Base-by-base conservation (phyloP, 306 rosid species). In the Prunus dulcis region DNA sequence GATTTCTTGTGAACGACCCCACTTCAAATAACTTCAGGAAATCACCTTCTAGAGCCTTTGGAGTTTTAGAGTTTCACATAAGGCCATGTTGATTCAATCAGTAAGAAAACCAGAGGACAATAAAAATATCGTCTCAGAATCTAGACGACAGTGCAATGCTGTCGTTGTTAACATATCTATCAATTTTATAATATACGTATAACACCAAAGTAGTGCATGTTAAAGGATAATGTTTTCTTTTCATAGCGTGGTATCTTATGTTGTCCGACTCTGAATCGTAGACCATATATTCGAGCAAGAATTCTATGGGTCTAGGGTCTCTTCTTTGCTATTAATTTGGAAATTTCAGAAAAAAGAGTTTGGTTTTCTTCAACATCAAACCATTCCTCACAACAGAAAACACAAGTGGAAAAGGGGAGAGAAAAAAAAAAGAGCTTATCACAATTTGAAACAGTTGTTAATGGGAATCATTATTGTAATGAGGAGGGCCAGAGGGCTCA, bases 1-100 rank as follows among this genome's bases (percentile, higher is more conserved):
- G 76, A 81, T 80, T 89, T 84, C 79, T 15, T 81, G 82, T 79
- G 87, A 45, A 81, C 68, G 80, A 55, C 84, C 72, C 75, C 77
- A 53, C 74, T 30, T 75, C 69, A 55, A 47, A 76, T 43, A 41
- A 43, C 76, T 58, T 23, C 43, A 41, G 65, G 76, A 18, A 22
- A 58, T 58, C 67, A 58, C 68, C 12, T 17, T 18, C 23, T 46
- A 72, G 43, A 43, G 53, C 76, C 38, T 2, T 38, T 1, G 43
- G 43, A 6, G 43, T 38, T 38, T 38, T 38, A 6, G 43, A 38
- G 22, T 14, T 52, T 52, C 57, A 2, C 57, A 18, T 15, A 5
- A 5, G 56, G 57, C 17, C 57, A 17, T 51, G 9, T 4, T 60
- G 65, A 60, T 12, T 60, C 6, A 60, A 12, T 60, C 10, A 27